Conservation (phyloP, 805 yeast species). For the Ogataea pilisensis region DNA sequence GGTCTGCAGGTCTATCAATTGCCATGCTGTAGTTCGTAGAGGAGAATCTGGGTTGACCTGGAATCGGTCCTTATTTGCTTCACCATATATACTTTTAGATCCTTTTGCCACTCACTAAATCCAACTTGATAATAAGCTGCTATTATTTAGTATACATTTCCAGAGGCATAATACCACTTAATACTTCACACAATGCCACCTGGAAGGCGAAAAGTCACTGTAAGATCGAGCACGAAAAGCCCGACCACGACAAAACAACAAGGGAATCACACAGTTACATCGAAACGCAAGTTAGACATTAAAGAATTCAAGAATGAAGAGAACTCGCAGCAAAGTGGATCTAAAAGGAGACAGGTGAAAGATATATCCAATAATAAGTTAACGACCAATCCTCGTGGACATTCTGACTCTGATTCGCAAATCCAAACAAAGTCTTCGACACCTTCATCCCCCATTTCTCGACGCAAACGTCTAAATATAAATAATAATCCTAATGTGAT, state of each 20-base stretch:
- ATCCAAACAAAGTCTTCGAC: too few species aligned
- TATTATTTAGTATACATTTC: background rate
- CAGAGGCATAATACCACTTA: background rate
- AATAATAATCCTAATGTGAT: background rate
- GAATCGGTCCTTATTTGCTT: too few species aligned
- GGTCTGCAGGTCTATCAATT: too few species aligned
- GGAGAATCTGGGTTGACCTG: too few species aligned
- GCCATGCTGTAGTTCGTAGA: too few species aligned
- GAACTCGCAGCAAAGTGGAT: constrained; percentile 3
- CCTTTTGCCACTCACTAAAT: too few species aligned
- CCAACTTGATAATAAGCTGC: too few species aligned
- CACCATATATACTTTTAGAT: too few species aligned
- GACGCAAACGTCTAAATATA: background rate
- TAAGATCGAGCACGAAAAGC: background rate
- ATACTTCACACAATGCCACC: background rate
- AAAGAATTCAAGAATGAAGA: background rate
- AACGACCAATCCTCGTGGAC: too few species aligned
- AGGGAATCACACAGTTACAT: background rate
- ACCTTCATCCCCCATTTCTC: too few species aligned
- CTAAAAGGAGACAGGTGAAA: constrained; percentile 14
- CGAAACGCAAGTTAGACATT: background rate
- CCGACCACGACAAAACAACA: background rate
- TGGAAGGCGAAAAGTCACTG: constrained; percentile 1
- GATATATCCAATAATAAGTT: constrained; percentile 11
- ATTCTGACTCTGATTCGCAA: too few species aligned